Evolutionary conservation across 2,329 filamentous ascomycete species (phyloP).

Genomic region (Phyllachora maydis): DNA sequence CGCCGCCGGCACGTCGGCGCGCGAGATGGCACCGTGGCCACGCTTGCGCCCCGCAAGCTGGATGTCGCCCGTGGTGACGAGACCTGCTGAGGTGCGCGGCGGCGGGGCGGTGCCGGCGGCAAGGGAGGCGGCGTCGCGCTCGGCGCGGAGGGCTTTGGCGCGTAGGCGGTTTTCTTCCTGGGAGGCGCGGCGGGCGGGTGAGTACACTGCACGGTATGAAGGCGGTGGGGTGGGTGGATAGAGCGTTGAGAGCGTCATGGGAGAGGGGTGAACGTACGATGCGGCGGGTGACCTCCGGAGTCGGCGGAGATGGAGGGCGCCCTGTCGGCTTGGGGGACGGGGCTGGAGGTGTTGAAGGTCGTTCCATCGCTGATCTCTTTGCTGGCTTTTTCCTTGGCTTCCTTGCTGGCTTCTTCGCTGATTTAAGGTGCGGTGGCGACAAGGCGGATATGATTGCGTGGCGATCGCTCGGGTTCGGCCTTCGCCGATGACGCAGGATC

Average conservation of each 20-base stretch:
- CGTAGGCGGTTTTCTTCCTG: conserved; percentile 75
- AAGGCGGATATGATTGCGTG: no score
- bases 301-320: conserved; percentile 21
- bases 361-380: conserved; percentile 29
- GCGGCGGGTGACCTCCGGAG: conserved; percentile 30
- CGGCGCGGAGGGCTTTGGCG: conserved; percentile 69
- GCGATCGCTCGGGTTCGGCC: no score
- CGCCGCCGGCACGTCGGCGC: conserved; percentile 27
- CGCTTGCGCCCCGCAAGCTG: conserved; percentile 49
- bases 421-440: no score
- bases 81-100: conserved; percentile 39
- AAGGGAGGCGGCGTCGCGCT: conserved; percentile 42
- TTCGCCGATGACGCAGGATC: no score
- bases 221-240: no score
- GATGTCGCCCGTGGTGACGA: conserved; percentile 48
- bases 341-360: conserved; percentile 22
- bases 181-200: conserved; percentile 1
- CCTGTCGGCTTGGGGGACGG: conserved; percentile 5
- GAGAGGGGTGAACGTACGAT: conserved; percentile 20
- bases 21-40: conserved; percentile 40
- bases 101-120: conserved; percentile 18
- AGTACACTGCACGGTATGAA: conserved; percentile 2
- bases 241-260: no score
- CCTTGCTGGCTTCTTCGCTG: no score
- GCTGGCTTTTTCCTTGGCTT: no score